These are phyloP conservation scores for Camelina hispida DNA, from an alignment of 345 rosid genomes.

Conservation along the genomic window DNA sequence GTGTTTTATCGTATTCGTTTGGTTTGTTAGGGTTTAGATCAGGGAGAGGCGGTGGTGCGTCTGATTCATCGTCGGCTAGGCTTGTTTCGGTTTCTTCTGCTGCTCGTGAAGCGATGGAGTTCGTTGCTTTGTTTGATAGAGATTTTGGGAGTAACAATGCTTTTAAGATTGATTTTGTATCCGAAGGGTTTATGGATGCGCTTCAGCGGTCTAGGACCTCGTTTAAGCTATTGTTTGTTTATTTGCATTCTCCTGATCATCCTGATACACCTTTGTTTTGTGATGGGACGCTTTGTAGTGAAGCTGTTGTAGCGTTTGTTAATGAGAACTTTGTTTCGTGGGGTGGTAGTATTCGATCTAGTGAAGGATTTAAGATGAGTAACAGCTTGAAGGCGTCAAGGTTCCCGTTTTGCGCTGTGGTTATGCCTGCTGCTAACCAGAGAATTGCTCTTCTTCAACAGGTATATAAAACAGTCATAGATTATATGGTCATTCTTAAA, in stretches of 20 bases:
- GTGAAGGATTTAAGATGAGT: constrained; percentile 99
- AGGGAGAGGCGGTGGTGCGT: constrained; percentile 46
- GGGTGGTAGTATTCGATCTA: constrained; percentile 95
- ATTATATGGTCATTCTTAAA: neutral
- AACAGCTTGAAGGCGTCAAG: constrained; percentile 95
- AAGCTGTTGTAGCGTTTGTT: constrained; percentile 64
- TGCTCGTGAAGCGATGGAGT: constrained; percentile 73
- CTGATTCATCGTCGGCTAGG: constrained; percentile 60
- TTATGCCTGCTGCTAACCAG: constrained; percentile 94
- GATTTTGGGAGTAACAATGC: constrained; percentile 56
- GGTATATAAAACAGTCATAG: constrained; percentile 47
- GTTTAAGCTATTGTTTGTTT: constrained; percentile 82
- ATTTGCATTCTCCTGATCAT: constrained; percentile 97
- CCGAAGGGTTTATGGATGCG: constrained; percentile 95
- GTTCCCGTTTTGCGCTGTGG: constrained; percentile 95
- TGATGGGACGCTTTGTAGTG: constrained; percentile 72
- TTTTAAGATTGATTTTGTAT: constrained; percentile 68
- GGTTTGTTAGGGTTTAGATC: constrained; percentile 81
- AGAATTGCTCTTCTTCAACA: constrained; percentile 94
- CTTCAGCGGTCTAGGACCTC: constrained; percentile 76
- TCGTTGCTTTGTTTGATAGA: constrained; percentile 77
- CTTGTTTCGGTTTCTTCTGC: constrained; percentile 69
- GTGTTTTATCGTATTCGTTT: constrained; percentile 80
- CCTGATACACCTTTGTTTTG: constrained; percentile 85
- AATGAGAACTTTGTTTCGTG: constrained; percentile 93